Base-by-base conservation (phyloP, 176 grass and related monocot genomes). In the Guadua angustifolia region DNA sequence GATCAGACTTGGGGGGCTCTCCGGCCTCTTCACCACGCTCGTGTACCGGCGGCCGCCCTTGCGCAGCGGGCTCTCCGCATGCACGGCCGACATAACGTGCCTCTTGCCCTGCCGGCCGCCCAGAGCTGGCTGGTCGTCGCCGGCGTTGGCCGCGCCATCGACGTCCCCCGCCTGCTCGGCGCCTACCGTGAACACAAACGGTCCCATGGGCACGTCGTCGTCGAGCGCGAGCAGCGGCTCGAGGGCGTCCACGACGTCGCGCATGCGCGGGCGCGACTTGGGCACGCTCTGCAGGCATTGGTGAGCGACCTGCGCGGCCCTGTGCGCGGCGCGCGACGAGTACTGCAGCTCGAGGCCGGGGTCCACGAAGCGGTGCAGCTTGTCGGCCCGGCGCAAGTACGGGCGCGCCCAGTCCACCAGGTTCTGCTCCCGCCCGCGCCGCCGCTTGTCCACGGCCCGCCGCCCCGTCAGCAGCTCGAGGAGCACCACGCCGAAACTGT, bases 361-460 rank as follows among this genome's bases (percentile, higher is more conserved):
- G 72, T 98, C 95, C 93, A 98, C 95, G 51, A 98, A 43, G 5
- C 86, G 89, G 91, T 94, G 83, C 36, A 98, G 87, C 66, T 49
- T 58, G 73, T 93, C 90, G 15, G 89, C 75, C 19, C 89, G 94
- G 46, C 90, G 94, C 11, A 98, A 84, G 88, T 86, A 93, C 0
- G 95, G 95, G 1, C 91, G 80, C 0, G 95, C 95, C 95, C 95
- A 98, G 84, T 98, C 93, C 0, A 95, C 93, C 9, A 98, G 89
- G 82, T 93, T 93, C 85, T 95, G 85, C 81, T 98, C 87, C 3
- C 92, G 84, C 0, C 82, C 71, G 7, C 87, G 90, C 13, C 95
- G 88, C 11, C 69, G 68, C 66, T 79, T 83, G 76, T 98, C 95
- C 42, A 98, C 93, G 42, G 70, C 88, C 42, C 89, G 92, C 1